Evolutionary conservation across 2,329 filamentous ascomycete species (phyloP), one percentile per base, ranked within the genome.

Genomic region (Neonectria hederae): DNA sequence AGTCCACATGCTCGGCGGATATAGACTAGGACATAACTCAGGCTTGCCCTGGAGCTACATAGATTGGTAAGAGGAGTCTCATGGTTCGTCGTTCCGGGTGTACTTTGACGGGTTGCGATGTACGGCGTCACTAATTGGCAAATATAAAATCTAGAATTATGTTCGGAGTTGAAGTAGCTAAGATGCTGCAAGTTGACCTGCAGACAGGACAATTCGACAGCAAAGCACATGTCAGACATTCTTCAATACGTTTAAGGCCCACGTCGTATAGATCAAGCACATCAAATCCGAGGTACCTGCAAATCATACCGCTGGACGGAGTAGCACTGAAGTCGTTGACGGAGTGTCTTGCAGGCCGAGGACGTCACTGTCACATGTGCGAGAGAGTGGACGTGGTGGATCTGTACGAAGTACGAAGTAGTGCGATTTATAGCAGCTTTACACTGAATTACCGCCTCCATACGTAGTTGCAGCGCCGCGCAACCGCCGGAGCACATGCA

Each of bases 401-500:
- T 53, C 45, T n/a, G n/a, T n/a, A n/a, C n/a, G n/a, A n/a, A n/a
- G 8, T 21, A 11, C 38, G 8, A 42, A 21, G 8, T 42, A 42
- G 38, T 19, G 38, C n/a, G n/a, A 4, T 19, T 42, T 42, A 2
- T 11, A 42, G 38, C 17, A 42, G 38, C 38, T 42, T 42, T 10
- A 10, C n/a, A 7, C n/a, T 19, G 38, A 19, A 19, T 21, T 42
- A 21, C n/a, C 38, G n/a, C 38, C 9, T 38, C 35, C 35, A 14
- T 30, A 30, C n/a, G 48, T 32, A 30, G 42, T 43, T 54, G 40
- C 55, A 48, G 59, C 60, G 40, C 40, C 38, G 53, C 53, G 19
- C 35, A 43, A 59, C 52, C 46, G 28, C 42, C 24, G 46, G 58
- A 51, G 55, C 55, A 63, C 61, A 63, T 73, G 68, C 71, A 72